These are phyloP conservation scores for Zygosaccharomyces rouxii DNA, from an alignment of 805 yeast genomes.

Conservation along the genomic window DNA sequence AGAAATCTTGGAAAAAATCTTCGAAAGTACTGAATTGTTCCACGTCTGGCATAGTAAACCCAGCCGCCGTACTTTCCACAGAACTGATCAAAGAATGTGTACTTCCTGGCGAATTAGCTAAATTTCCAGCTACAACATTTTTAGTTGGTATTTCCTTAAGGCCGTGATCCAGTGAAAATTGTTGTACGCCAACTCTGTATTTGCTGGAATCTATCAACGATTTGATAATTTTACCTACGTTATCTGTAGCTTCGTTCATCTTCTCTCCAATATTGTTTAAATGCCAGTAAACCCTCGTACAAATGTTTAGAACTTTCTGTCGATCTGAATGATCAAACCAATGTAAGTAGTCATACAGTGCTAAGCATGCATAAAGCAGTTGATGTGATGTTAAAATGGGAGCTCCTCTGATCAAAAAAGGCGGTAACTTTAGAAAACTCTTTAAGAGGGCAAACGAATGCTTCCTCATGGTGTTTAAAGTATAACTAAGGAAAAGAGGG, in stretches of 20 bases:
- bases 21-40: conserved; percentile 50
- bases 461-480: conserved; percentile 41
- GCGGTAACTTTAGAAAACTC: conserved; percentile 42
- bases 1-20: conserved; percentile 51
- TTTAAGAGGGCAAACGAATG: conserved; percentile 45
- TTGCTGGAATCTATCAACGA: conserved; percentile 46
- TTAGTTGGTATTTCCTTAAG: neutral
- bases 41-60: conserved; percentile 41
- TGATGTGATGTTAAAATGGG: conserved; percentile 51
- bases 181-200: conserved; percentile 19
- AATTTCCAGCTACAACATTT: conserved; percentile 8
- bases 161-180: conserved; percentile 10
- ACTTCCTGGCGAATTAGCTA: conserved; percentile 9
- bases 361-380: conserved; percentile 51
- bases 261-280: conserved; percentile 53
- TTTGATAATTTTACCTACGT: conserved; percentile 52
- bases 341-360: conserved; percentile 46
- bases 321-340: conserved; percentile 39
- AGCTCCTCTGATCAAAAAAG: conserved; percentile 48
- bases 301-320: conserved; percentile 41
- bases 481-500: conserved; percentile 28
- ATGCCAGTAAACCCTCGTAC: conserved; percentile 55
- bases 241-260: conserved; percentile 55
- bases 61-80: conserved; percentile 9
- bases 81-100: conserved; percentile 14